Base-by-base conservation (phyloP, 495 filamentous ascomycete genomes). In the Penicillium coffeae region DNA sequence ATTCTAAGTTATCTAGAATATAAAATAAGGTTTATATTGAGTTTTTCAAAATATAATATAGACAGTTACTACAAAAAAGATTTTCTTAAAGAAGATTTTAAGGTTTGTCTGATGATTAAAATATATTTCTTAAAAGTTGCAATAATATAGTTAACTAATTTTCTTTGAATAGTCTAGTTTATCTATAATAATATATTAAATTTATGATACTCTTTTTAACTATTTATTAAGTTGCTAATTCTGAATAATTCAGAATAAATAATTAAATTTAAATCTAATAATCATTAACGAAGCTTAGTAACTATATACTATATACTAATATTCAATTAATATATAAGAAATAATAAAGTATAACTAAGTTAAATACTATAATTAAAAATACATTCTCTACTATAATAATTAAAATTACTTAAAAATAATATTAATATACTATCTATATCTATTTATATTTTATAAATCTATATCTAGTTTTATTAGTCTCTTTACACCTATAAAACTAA, bases 101-200 rank as follows among this genome's bases (percentile, higher is more conserved):
- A 5, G 10, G 25, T 30, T 5, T 5, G 4, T 10, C 10, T 30
- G 4, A 5, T 5, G 10, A 30, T 5, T 5, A 30, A 30, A 30
- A 5, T 30, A 30, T 30, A 30, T 4, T 30, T 30, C 10, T 5
- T 30, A 30, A 30, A 10, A 30, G 10, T n/a, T n/a, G 10, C 4
- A 10, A 30, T 30, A 30, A 10, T 30, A 4, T 30, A 30, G 25
- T 30, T 34, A n/a, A 18, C 30, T 21, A 36, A 20, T 19, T 13
- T 45, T 16, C n/a, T 45, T 1, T 10, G 9, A 12, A 20, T 20
- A 1, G 16, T 21, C n/a, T 18, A 45, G 21, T 45, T 45, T 45
- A 13, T 21, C 3, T 35, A 35, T 45, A n/a, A 45, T 36, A 45
- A 45, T 45, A 36, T 6, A 1, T 6, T 34, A 19, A 45, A 45